Percentiles rank a stretch among this genome's conserved stretches.
Conservation (phyloP, 2,329 filamentous ascomycete species). For the Hypoxylon rubiginosum region DNA sequence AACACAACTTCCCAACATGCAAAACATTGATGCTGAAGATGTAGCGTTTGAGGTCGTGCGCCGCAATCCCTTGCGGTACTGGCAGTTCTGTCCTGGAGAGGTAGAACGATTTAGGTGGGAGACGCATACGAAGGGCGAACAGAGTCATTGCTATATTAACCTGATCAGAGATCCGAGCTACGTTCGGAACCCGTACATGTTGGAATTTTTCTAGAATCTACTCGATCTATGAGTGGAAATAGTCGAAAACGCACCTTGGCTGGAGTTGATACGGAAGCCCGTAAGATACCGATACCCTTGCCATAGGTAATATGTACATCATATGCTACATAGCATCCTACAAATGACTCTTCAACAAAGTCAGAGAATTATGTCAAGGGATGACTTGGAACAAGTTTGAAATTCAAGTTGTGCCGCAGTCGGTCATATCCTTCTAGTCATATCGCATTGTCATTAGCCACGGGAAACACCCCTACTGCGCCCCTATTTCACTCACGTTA, state of each 20-base stretch:
- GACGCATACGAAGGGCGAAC: conserved; percentile 37
- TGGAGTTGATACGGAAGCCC: neutral
- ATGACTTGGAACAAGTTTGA: conserved; percentile 8
- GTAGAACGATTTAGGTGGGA: conserved; percentile 51
- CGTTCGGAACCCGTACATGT: conserved; percentile 48
- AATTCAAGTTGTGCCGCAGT: conserved; percentile 6
- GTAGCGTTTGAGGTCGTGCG: conserved; percentile 45
- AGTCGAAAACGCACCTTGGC: neutral
- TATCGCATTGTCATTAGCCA: conserved; percentile 18
- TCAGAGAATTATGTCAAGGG: conserved; percentile 5
- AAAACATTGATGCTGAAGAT: conserved; percentile 35
- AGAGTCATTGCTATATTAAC: conserved; percentile 46
- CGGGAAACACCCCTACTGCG: conserved; percentile 12
- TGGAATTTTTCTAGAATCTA: conserved; percentile 34
- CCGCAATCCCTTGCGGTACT: conserved; percentile 48
- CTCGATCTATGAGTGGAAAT: neutral
- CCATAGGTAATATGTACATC: neutral
- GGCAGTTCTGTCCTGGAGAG: conserved; percentile 49
- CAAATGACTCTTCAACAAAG: conserved; percentile 11
- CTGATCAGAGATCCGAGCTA: conserved; percentile 39
- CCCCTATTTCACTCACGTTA: conserved; percentile 20
- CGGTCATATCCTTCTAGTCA: conserved; percentile 14
- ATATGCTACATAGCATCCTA: conserved; percentile 5
- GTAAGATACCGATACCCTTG: neutral
- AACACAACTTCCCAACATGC: conserved; percentile 40